These are phyloP conservation scores for Penicillium manginii DNA, from an alignment of 495 filamentous ascomycete genomes.

Conservation along the genomic window DNA sequence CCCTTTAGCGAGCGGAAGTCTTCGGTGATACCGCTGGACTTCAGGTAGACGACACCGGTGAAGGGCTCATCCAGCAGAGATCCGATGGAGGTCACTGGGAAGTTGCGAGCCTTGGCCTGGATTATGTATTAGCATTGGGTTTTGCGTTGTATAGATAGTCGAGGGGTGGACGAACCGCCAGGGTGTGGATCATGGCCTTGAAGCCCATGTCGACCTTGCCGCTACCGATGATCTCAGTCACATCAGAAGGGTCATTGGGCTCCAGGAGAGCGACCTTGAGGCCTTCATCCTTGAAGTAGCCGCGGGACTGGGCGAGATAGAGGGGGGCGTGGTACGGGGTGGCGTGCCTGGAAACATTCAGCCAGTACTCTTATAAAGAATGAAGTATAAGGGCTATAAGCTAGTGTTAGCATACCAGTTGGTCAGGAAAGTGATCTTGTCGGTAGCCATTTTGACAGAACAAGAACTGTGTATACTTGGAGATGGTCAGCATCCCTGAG, in stretches of 20 bases:
- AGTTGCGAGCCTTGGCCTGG: constrained; percentile 69
- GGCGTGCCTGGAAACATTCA: constrained; percentile 59
- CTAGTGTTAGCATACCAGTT: constrained; percentile 59
- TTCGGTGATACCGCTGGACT: constrained; percentile 67
- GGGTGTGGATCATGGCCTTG: constrained; percentile 77
- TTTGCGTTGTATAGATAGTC: neutral
- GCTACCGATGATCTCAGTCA: constrained; percentile 73
- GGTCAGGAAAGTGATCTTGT: constrained; percentile 76
- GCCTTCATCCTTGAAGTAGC: constrained; percentile 70
- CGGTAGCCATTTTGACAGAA: constrained; percentile 64
- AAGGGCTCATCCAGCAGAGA: constrained; percentile 74
- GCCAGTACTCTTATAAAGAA: constrained; percentile 12
- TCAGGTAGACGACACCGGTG: constrained; percentile 72
- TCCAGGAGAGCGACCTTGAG: constrained; percentile 72
- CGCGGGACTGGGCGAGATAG: constrained; percentile 70
- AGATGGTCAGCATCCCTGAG: constrained; percentile 25
- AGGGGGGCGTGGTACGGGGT: constrained; percentile 75
- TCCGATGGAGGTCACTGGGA: constrained; percentile 68
- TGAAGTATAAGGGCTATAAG: constrained; percentile 5
- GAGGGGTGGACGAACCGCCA: constrained; percentile 51
- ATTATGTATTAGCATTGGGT: neutral
- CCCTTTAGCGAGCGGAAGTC: constrained; percentile 66
- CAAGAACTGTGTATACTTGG: constrained; percentile 23
- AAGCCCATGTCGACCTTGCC: constrained; percentile 74
- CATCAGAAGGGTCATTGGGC: constrained; percentile 71